Evolutionary conservation across 2,329 filamentous ascomycete genomes (phyloP).

Genomic region (Aotearoamyces nothofagi): DNA sequence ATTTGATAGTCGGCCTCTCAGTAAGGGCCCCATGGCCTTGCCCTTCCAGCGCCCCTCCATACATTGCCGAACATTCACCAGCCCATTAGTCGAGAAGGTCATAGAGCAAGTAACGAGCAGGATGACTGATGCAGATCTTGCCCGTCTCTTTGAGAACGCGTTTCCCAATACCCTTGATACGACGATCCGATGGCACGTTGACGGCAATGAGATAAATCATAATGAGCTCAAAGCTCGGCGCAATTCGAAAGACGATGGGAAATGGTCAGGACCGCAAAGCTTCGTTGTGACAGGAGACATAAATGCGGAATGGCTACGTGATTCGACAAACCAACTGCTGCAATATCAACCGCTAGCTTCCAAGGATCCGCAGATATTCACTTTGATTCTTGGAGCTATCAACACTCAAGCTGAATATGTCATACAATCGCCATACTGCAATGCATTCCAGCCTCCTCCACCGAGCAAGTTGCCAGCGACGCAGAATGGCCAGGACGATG

Average conservation of each 20-base stretch:
- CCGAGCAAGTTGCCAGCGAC: conserved; percentile 60
- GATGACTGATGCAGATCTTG: conserved; percentile 75
- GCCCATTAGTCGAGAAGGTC: conserved; percentile 72
- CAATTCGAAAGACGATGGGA: conserved; percentile 31
- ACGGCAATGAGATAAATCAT: conserved; percentile 27
- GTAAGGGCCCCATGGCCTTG: conserved; percentile 61
- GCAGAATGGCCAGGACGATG: conserved; percentile 68
- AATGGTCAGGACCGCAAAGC: conserved; percentile 75
- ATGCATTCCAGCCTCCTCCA: conserved; percentile 90
- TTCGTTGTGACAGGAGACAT: conserved; percentile 93
- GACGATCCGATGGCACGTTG: conserved; percentile 54
- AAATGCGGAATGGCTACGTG: conserved; percentile 81
- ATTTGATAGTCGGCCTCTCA: conserved; percentile 52
- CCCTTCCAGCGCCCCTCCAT: conserved; percentile 74
- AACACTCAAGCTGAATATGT: conserved; percentile 94
- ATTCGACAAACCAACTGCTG: conserved; percentile 84
- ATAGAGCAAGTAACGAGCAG: conserved; percentile 68
- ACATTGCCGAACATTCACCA: conserved; percentile 80
- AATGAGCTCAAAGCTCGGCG: conserved; percentile 23
- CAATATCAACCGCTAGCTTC: conserved; percentile 79
- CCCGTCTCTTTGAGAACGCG: conserved; percentile 85
- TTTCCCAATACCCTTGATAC: conserved; percentile 72
- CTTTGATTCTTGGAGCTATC: conserved; percentile 79
- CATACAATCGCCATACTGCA: conserved; percentile 91
- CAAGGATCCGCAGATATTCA: conserved; percentile 64